Base-by-base conservation (phyloP, 78 protist species). In the Dictyostelium purpureum region DNA sequence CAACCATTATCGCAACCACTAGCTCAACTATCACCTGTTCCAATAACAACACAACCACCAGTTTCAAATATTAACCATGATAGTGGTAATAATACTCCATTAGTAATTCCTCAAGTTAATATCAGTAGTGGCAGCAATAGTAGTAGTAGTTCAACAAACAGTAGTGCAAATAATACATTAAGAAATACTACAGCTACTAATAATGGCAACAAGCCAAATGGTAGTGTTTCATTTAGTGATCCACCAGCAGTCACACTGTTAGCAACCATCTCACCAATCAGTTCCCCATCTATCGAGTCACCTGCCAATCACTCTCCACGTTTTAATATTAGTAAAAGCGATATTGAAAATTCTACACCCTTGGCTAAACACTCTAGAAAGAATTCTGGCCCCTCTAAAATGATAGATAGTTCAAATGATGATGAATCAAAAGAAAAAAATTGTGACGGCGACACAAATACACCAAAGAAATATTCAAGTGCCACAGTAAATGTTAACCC, bases 251-350 rank as follows among this genome's bases (percentile, higher is more conserved):
- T 76, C 26, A 76, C 19, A 52, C 33, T 47, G 16, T 52, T 35
- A 51, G 40, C 47, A 77, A 37, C 24, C 5, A 9, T 40, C 21
- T 35, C 77, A 79, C 63, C 88, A 18, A 18, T 21, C 6, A 12
- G 19, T 10, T 40, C 69, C 21, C 73, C 67, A 26, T 45, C 78
- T 6, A 26, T 35, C 6, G 43, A 67, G 69, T 38, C 63, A 9
- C 66, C 69, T 24, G 16, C 37, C 16, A 66, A 66, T 19, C 19
- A 49, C 33, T 81, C 89, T 24, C 89, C 89, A 10, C n/a, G 89
- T 7, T 69, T 81, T 52, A 81, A 81, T 21, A 71, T 45, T 16
- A 35, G 65, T 7, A 40, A 38, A 61, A 45, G 38, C 10, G 70
- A 18, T 37, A 33, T 56, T 18, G 61, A 21, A 56, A 59, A 49